Evolutionary conservation across 768 basidiomycete species (phyloP).

Genomic region (Tylopilus intermedius): DNA sequence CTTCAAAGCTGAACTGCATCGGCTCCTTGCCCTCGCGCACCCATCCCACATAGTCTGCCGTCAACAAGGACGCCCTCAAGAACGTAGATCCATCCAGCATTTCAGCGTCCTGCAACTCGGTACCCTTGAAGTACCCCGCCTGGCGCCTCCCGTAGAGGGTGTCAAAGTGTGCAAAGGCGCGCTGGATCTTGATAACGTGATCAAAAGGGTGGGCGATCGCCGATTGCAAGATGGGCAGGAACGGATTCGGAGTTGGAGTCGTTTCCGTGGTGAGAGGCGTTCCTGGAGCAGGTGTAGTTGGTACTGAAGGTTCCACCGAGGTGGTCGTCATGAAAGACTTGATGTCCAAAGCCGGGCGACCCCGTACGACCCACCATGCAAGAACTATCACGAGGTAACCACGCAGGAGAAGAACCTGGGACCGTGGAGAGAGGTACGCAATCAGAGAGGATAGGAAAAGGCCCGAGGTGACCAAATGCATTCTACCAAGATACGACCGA

Average conservation of each 20-base stretch:
- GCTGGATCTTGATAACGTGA: conserved; percentile 32
- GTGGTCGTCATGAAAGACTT: conserved; percentile 28
- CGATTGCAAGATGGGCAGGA: conserved; percentile 37
- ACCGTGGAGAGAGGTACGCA: conserved; percentile 8
- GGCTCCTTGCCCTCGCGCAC: conserved; percentile 33
- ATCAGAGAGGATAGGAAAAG: conserved; percentile 28
- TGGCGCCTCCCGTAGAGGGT: conserved; percentile 27
- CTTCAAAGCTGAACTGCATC: conserved; percentile 25
- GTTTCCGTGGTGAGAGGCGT: conserved; percentile 10
- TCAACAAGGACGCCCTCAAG: conserved; percentile 28
- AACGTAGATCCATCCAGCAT: conserved; percentile 35
- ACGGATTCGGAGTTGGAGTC: conserved; percentile 32
- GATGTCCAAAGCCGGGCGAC: conserved; percentile 30
- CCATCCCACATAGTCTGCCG: conserved; percentile 35
- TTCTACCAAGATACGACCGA: conserved; percentile 12
- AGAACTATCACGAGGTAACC: conserved; percentile 24
- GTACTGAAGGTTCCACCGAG: conserved; percentile 15
- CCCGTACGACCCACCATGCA: conserved; percentile 27
- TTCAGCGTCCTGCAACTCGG: conserved; percentile 29
- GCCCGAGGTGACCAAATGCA: conserved; percentile 29
- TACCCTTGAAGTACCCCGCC: conserved; percentile 26
- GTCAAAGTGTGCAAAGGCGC: conserved; percentile 31
- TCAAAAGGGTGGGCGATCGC: conserved; percentile 33
- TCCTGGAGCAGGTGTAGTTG: not conserved
- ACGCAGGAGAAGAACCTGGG: conserved; percentile 27